Evolutionary conservation across 768 basidiomycete genomes (phyloP), one percentile per base, ranked within the genome.

Genomic region (Lentinula edodes): DNA sequence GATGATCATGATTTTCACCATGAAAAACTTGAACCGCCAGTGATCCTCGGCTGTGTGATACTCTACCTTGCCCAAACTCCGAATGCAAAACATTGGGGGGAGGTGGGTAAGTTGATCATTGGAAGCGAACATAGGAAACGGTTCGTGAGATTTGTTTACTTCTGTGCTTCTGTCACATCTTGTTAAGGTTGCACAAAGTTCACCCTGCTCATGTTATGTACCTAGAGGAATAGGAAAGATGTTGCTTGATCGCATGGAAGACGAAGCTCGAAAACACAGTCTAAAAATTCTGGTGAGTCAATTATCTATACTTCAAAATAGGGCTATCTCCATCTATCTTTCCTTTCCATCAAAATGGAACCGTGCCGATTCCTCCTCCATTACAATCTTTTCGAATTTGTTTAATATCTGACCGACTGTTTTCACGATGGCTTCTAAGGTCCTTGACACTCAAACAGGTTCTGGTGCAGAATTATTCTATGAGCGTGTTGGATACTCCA

Each of bases 41-140:
- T 53, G 4, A n/a, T 57, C 9, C 13, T 57, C 12, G 55, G 55
- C 6, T 57, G 55, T 45, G 55, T 57, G 18, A 43, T 57, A 13
- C 41, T 57, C 4, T 57, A 57, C 36, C 55, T 57, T 18, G 6
- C 55, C 23, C 35, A 57, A 36, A 9, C 15, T 4, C 39, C 55
- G 36, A 57, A 57, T 43, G 55, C 55, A 13, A 41, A 41, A 12
- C 55, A 57, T 57, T 41, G 55, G 16, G 55, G 55, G 5, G 55
- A 57, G 39, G 39, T 57, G 12, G 55, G 55, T 6, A 57, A 57
- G 38, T 38, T 57, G 15, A 41, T 57, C 4, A 39, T 57, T 10
- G 28, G 32, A n/a, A 42, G 23, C 16, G 41, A 57, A 20, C 41
- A 57, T 41, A 41, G 39, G 39, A 45, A 34, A 43, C 36, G 39